phyloP scores from a whole-genome alignment of 495 filamentous ascomycete species.

The Aspergillus sclerotioniger region DNA sequence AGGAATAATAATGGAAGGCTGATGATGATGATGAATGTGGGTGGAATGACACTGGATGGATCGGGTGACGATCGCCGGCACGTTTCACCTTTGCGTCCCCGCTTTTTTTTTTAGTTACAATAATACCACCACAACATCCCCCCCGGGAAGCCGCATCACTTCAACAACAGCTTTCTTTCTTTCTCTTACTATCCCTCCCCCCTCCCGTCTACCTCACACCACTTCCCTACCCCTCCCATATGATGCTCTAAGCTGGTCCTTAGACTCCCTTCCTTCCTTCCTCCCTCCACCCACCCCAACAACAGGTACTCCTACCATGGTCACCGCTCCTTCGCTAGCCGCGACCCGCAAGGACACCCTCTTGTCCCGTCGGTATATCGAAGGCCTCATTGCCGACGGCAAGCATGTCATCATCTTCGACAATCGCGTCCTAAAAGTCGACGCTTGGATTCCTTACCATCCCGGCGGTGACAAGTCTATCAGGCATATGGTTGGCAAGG shows the following conservation, averaged over 20 bases:
- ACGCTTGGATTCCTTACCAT: slow-evolving; percentile 85
- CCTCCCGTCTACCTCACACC: background rate
- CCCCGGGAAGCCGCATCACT: background rate
- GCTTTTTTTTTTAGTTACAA: slow-evolving; percentile 2
- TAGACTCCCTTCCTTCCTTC: slow-evolving; percentile 4
- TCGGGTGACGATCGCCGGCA: slow-evolving; percentile 6
- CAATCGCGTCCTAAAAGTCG: slow-evolving; percentile 76
- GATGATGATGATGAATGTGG: background rate
- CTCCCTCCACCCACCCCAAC: slow-evolving; percentile 4
- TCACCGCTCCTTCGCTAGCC: slow-evolving; percentile 10
- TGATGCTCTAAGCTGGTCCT: background rate
- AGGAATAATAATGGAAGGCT: background rate
- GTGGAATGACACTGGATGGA: background rate
- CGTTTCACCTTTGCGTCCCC: slow-evolving; percentile 17
- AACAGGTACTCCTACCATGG: background rate
- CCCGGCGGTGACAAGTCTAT: slow-evolving; percentile 93
- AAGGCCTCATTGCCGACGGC: slow-evolving; percentile 86
- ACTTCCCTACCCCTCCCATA: background rate
- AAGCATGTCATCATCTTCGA: slow-evolving; percentile 77
- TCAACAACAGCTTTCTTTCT: slow-evolving; percentile 19
- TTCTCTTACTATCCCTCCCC: slow-evolving; percentile 6
- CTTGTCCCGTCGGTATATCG: slow-evolving; percentile 72
- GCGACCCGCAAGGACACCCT: slow-evolving; percentile 46
- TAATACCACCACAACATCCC: background rate
- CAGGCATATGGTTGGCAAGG: slow-evolving; percentile 90